These are phyloP conservation scores for Baorangia bicolor DNA, from an alignment of 768 basidiomycete genomes.

Conservation along the genomic window DNA sequence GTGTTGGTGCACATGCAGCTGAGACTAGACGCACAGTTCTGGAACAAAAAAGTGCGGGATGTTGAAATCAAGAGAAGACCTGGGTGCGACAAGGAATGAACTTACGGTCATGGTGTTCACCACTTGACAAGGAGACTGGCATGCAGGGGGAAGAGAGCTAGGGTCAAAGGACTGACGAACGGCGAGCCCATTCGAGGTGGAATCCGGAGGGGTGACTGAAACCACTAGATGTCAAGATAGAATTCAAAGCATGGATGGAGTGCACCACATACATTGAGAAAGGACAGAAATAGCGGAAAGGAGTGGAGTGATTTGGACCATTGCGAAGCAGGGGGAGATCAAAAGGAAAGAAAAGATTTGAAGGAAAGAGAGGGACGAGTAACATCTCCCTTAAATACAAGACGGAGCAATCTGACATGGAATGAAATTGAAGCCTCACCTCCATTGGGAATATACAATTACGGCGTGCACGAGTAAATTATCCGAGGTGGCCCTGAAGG, in stretches of 20 bases:
- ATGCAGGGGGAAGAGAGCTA: constrained; percentile 12
- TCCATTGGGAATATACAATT: neutral
- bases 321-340: neutral
- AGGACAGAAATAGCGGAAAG: constrained; percentile 8
- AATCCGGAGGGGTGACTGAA: neutral
- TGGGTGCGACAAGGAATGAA: neutral
- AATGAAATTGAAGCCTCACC: neutral
- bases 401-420: neutral
- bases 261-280: constrained; percentile 11
- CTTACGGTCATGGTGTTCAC: constrained; percentile 20
- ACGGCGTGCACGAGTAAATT: neutral
- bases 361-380: neutral
- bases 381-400: constrained; percentile 1
- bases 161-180: constrained; percentile 19
- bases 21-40: constrained; percentile 10
- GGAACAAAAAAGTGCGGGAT: neutral
- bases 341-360: neutral
- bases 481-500: neutral
- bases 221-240: neutral
- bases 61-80: too few species aligned
- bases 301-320: constrained; percentile 25
- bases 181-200: constrained; percentile 11
- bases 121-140: constrained; percentile 24
- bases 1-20: constrained; percentile 14
- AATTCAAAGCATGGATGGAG: neutral